Percentiles rank a stretch among this genome's conserved stretches.
Evolutionary conservation across 495 filamentous ascomycete species (phyloP).

Genomic region (Neurospora sp.): DNA sequence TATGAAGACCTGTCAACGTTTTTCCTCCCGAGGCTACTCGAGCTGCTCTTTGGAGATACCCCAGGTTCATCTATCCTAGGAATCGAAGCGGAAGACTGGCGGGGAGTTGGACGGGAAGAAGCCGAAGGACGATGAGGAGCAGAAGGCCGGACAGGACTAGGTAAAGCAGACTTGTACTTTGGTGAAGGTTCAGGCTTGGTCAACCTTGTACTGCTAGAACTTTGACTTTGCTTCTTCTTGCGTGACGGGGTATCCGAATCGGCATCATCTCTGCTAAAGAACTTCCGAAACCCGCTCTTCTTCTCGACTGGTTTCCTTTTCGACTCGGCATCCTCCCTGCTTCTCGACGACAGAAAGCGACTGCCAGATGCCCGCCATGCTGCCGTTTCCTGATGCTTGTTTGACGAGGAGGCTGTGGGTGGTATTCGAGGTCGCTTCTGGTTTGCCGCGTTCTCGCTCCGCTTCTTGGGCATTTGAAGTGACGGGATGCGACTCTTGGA

Average conservation of each 20-base stretch:
- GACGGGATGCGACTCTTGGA: slow-evolving; percentile 6
- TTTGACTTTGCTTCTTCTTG: slow-evolving; percentile 13
- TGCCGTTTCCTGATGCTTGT: slow-evolving; percentile 12
- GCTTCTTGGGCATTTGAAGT: slow-evolving; percentile 5
- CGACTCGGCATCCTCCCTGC: slow-evolving; percentile 7
- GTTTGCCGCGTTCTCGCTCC: slow-evolving; percentile 26
- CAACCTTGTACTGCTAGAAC: background rate
- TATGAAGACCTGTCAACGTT: slow-evolving; percentile 19
- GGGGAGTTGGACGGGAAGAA: slow-evolving; percentile 2
- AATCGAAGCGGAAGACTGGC: slow-evolving; percentile 13
- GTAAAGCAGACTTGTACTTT: background rate
- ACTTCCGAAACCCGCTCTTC: slow-evolving; percentile 20
- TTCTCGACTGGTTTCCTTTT: slow-evolving; percentile 16
- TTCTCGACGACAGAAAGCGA: slow-evolving; percentile 15
- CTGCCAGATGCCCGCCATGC: slow-evolving; percentile 15
- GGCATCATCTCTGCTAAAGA: slow-evolving; percentile 22
- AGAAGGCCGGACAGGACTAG: background rate
- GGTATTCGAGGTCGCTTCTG: slow-evolving; percentile 35
- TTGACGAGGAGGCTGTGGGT: slow-evolving; percentile 9
- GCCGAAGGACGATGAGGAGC: slow-evolving; percentile 15
- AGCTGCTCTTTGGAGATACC: slow-evolving; percentile 26
- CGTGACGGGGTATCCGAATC: slow-evolving; percentile 13
- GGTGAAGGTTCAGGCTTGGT: background rate
- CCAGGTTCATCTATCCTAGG: slow-evolving; percentile 27
- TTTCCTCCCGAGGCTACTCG: background rate